phyloP scores from a whole-genome alignment of 2,329 filamentous ascomycete genomes.

The Cladosporium halotolerans region DNA sequence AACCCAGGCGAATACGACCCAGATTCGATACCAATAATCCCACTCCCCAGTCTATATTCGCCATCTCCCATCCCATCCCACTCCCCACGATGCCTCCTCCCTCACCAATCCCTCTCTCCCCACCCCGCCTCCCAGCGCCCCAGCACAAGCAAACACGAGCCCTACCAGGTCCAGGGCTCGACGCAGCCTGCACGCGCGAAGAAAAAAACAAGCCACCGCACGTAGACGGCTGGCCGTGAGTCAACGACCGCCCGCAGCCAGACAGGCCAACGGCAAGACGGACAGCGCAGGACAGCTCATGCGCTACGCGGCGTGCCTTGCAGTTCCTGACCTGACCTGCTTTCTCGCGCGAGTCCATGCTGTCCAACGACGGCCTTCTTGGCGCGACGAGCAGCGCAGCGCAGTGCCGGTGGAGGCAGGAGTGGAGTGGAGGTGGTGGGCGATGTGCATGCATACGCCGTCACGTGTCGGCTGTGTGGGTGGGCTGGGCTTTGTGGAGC shows the following conservation, averaged over 20 bases:
- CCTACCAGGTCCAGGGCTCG: conserved; percentile 1
- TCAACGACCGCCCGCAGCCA: neutral
- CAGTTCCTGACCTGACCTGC: neutral
- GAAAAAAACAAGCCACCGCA: neutral
- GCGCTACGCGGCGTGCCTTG: conserved; percentile 4
- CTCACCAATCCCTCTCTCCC: neutral
- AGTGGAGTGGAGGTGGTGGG: too few relatives aligned
- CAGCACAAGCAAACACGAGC: neutral
- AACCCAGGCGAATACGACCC: too few relatives aligned
- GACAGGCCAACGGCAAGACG: too few relatives aligned
- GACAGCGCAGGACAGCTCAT: too few relatives aligned
- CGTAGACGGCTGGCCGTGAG: conserved; percentile 1
- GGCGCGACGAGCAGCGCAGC: neutral
- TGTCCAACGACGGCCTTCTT: conserved; percentile 7
- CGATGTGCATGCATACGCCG: conserved; percentile 3
- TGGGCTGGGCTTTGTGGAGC: neutral
- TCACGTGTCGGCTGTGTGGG: conserved; percentile 6
- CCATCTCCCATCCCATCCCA: too few relatives aligned
- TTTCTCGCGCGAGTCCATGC: conserved; percentile 2
- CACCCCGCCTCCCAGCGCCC: neutral
- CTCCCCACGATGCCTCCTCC: neutral
- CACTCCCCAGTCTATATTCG: too few relatives aligned
- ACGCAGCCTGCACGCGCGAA: conserved; percentile 6
- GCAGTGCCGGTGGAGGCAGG: too few relatives aligned
- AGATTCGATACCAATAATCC: too few relatives aligned